Percentiles rank a stretch among this genome's conserved stretches.
Evolutionary conservation across 805 yeast genomes (phyloP).

Genomic region (Candida sakaeoensis): DNA sequence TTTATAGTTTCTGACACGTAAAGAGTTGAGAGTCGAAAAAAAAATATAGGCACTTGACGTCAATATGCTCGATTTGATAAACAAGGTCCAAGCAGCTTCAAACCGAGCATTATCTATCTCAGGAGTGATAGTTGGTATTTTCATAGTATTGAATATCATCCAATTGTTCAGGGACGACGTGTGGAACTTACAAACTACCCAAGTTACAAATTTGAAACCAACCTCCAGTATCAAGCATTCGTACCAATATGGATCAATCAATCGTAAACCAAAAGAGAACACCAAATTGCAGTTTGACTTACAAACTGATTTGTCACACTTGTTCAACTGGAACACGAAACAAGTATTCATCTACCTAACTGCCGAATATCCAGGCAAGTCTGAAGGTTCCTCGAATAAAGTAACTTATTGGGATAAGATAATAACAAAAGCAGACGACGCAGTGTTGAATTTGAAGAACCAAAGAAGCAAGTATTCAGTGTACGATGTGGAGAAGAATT

Average conservation of each 20-base stretch:
- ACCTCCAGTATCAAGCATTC: constrained; percentile 47
- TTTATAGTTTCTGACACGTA: constrained; percentile 8
- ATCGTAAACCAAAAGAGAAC: constrained; percentile 72
- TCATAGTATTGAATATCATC: constrained; percentile 45
- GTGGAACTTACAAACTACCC: constrained; percentile 36
- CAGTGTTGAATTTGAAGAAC: constrained; percentile 49
- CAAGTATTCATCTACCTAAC: constrained; percentile 91
- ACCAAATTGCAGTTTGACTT: constrained; percentile 69
- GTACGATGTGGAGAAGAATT: constrained; percentile 73
- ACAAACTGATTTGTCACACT: constrained; percentile 65
- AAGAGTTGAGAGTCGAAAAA: not conserved
- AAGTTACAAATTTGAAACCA: constrained; percentile 34
- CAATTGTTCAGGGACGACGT: constrained; percentile 48
- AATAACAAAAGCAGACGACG: constrained; percentile 54
- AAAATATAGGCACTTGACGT: not conserved
- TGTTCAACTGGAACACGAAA: constrained; percentile 96
- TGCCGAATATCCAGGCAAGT: constrained; percentile 67
- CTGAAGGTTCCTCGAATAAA: constrained; percentile 47
- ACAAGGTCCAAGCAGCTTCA: constrained; percentile 43
- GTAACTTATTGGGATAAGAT: constrained; percentile 92
- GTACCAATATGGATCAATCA: constrained; percentile 63
- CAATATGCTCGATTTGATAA: constrained; percentile 29
- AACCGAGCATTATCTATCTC: constrained; percentile 50
- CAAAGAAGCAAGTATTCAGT: constrained; percentile 73
- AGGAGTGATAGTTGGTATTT: constrained; percentile 39